A percentile compares a stretch with the other conserved stretches of the same genome.
Conservation (phyloP, 2,329 filamentous ascomycete genomes). For the Calonectria leucothoes region DNA sequence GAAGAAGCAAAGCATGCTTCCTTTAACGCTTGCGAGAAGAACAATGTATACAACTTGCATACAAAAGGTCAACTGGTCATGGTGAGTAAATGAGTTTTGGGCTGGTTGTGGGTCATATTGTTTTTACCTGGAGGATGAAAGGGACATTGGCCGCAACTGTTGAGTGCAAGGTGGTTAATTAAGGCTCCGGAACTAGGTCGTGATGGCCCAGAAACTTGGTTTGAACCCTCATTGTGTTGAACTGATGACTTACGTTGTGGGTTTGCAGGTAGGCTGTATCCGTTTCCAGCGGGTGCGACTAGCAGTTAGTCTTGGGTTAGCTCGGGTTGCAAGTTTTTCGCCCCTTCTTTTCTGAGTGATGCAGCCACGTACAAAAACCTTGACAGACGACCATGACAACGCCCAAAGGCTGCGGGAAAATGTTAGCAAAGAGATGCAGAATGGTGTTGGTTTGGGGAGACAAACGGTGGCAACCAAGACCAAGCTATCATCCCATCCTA, state of each 20-base stretch:
- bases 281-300: constrained; percentile 42
- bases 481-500: constrained; percentile 48
- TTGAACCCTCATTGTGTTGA: neutral
- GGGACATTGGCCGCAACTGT: constrained; percentile 37
- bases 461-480: constrained; percentile 42
- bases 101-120: neutral
- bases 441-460: neutral
- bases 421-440: constrained; percentile 13
- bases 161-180: neutral
- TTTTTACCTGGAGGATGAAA: constrained; percentile 41
- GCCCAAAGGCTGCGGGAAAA: constrained; percentile 38
- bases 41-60: constrained; percentile 43
- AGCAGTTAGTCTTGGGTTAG: neutral
- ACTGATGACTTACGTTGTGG: constrained; percentile 30
- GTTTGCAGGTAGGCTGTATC: constrained; percentile 30
- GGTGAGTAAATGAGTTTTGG: neutral
- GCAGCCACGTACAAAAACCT: constrained; percentile 34
- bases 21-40: constrained; percentile 39
- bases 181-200: neutral
- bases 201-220: no score
- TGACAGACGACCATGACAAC: constrained; percentile 43
- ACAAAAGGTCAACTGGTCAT: constrained; percentile 36
- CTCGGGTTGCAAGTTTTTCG: neutral
- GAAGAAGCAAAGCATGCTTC: constrained; percentile 43
- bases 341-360: neutral